Conservation (phyloP, 306 rosid genomes). For the Begonia masoniana region DNA sequence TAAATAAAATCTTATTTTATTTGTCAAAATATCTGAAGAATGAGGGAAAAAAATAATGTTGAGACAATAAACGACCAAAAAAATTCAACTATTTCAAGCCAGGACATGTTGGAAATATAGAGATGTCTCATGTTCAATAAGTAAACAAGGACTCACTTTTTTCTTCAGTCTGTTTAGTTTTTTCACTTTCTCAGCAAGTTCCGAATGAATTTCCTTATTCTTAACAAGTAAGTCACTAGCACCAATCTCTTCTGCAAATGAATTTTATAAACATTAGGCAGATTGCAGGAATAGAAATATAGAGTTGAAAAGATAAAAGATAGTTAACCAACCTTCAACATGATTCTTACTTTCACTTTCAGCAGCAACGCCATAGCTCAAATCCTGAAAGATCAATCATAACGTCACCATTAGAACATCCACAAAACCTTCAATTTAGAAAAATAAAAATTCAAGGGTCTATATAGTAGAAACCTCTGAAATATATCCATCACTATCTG, state of each 20-base stretch:
- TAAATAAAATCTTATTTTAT: too few species aligned
- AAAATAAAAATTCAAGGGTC: too few species aligned
- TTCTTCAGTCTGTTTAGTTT: slow-evolving; percentile 49
- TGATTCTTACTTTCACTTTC: slow-evolving; percentile 25
- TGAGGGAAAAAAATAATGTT: too few species aligned
- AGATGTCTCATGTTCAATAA: too few species aligned
- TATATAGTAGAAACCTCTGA: slow-evolving; percentile 45
- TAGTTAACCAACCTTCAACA: slow-evolving; percentile 29
- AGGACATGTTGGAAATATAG: too few species aligned
- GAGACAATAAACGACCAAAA: too few species aligned
- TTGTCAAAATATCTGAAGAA: too few species aligned
- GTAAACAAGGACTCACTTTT: slow-evolving; percentile 29
- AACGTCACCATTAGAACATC: slow-evolving; percentile 1
- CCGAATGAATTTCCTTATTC: slow-evolving; percentile 36
- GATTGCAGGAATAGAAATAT: neutral
- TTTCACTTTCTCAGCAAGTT: slow-evolving; percentile 44
- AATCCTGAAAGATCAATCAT: slow-evolving; percentile 33
- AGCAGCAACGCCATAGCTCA: slow-evolving; percentile 13
- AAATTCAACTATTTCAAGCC: too few species aligned
- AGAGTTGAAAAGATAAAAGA: slow-evolving; percentile 2
- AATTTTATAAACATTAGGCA: slow-evolving; percentile 9
- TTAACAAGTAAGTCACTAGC: slow-evolving; percentile 31
- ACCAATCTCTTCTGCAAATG: slow-evolving; percentile 29
- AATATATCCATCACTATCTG: slow-evolving; percentile 77
- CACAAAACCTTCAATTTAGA: too few species aligned